phyloP scores from a whole-genome alignment of 2,329 filamentous ascomycete genomes.

The Microsporum ferrugineum region DNA sequence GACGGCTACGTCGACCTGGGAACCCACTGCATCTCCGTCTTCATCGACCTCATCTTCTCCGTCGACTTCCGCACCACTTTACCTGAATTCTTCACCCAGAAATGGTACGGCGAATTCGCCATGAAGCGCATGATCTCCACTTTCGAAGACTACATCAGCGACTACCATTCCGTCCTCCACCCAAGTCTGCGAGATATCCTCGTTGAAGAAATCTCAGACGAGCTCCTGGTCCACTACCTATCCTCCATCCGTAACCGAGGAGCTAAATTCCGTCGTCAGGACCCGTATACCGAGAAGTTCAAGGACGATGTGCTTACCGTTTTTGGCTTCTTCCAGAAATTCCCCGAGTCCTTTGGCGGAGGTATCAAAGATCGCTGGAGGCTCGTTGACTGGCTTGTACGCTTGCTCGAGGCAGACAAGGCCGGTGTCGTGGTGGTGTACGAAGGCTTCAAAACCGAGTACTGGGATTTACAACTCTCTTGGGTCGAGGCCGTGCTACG shows the following conservation, averaged over 20 bases:
- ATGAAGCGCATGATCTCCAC: constrained; percentile 93
- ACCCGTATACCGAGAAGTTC: constrained; percentile 86
- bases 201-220: constrained; percentile 83
- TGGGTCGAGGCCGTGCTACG: constrained; percentile 93
- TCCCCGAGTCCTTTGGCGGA: constrained; percentile 57
- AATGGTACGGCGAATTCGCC: constrained; percentile 75
- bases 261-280: constrained; percentile 73
- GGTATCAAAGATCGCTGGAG: constrained; percentile 87
- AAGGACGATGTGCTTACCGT: constrained; percentile 84
- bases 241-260: constrained; percentile 75
- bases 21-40: constrained; percentile 81
- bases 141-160: constrained; percentile 84
- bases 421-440: constrained; percentile 65
- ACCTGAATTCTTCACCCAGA: constrained; percentile 77
- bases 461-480: constrained; percentile 87
- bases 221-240: constrained; percentile 78
- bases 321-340: constrained; percentile 73
- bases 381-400: constrained; percentile 72
- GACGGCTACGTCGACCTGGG: constrained; percentile 93
- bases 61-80: constrained; percentile 80
- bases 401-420: constrained; percentile 63
- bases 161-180: constrained; percentile 76
- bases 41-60: constrained; percentile 75
- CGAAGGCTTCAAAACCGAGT: constrained; percentile 67
- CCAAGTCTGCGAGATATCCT: constrained; percentile 82